Evolutionary conservation across 176 grass and related monocot species (phyloP), one percentile per base, ranked within the genome.

Genomic region (Cenchrus fungigraminus): DNA sequence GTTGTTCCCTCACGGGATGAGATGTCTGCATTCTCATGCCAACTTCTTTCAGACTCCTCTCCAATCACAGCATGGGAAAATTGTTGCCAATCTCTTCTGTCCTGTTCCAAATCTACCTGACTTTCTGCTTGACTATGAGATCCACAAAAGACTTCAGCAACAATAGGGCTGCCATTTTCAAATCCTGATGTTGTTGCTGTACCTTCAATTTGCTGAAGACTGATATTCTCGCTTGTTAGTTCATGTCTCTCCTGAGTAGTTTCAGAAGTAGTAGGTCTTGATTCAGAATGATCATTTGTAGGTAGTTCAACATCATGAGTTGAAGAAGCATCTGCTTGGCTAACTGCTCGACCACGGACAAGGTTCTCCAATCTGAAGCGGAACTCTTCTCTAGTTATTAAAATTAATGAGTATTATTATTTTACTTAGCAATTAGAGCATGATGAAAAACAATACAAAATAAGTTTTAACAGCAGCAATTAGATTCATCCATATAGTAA

Each of bases 331-430:
- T 92, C 91, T 4, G 72, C 90, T 15, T 91, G 81, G 67, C 43
- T 89, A 84, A 86, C 76, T 43, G 87, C 89, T 89, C 91, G 97
- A 79, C 93, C 90, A 45, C 84, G 86, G 47, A 95, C 75, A 40
- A 96, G 85, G 64, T 92, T 95, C 90, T 95, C 93, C 87, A 94
- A 94, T 96, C 93, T 99, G 91, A 92, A 94, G 69, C 60, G 86
- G 82, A 96, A 99, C 73, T 78, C 97, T 87, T 89, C 93, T 84
- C 97, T 92, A 92, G 77, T 94, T 89, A 95, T 81, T 86, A 82
- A 86, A 88, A 79, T 57, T 37, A 81, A 82, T 86, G 34, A 77
- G 56, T 37, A 78, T 44, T 47, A 71, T 78, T 83, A 78, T 64
- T 83, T 78, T 78, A 83, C 58, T 72, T 74, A 68, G 77, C 25